These are phyloP conservation scores for Mortierella antarctica DNA, from an alignment of 192 early-diverging fungal genomes.

Conservation along the genomic window DNA sequence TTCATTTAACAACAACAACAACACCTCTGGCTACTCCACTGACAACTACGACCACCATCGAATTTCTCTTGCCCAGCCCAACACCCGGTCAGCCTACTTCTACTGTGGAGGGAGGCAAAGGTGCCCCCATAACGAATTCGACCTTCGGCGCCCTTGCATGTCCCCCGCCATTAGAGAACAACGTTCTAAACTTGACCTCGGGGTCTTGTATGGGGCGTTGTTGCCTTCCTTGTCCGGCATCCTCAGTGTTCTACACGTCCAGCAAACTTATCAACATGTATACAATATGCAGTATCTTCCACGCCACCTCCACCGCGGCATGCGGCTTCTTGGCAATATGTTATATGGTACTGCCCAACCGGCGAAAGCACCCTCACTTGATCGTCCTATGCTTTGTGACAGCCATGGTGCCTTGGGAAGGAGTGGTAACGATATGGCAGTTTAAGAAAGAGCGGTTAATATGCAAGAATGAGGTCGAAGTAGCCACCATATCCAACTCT, in stretches of 20 bases:
- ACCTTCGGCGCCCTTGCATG: not conserved
- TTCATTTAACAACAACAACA: too few species aligned
- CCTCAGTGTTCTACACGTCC: constrained; percentile 33
- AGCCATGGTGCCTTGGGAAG: constrained; percentile 34
- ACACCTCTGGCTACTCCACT: too few species aligned
- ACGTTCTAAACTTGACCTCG: constrained; percentile 9
- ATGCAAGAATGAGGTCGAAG: constrained; percentile 31
- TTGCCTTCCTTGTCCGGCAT: constrained; percentile 35
- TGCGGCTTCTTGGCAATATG: constrained; percentile 3
- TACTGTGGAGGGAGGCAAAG: not conserved
- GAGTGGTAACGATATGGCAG: constrained; percentile 22
- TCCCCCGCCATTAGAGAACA: constrained; percentile 28
- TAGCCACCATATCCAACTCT: constrained; percentile 39
- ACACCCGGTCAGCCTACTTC: not conserved
- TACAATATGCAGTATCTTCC: constrained; percentile 21
- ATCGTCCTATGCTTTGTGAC: constrained; percentile 17
- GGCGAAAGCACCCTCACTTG: constrained; percentile 35
- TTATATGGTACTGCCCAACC: constrained; percentile 27
- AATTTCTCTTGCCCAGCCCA: not conserved
- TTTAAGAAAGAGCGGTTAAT: constrained; percentile 20
- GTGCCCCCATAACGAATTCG: too few species aligned
- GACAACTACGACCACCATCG: too few species aligned
- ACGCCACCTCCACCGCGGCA: constrained; percentile 4
- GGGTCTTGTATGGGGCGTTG: constrained; percentile 14
- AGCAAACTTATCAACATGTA: constrained; percentile 19